Percentiles rank a stretch among this genome's conserved stretches.
These are phyloP conservation scores for Pachysandra terminalis DNA, from an alignment of 164 flowering plant genomes.

Conservation along the genomic window DNA sequence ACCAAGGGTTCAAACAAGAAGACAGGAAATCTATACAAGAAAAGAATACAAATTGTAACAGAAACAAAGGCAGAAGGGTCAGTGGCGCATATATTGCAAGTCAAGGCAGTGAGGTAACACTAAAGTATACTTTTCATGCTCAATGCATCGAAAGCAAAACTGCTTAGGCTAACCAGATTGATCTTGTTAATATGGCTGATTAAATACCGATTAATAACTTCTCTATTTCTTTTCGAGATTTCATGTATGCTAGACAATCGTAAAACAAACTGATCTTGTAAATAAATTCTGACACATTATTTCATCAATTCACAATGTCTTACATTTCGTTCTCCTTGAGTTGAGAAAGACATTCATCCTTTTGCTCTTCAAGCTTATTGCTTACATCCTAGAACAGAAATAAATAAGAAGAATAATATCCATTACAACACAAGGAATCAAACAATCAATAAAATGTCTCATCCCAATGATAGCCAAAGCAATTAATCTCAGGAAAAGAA, in stretches of 20 bases:
- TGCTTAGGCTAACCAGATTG: too few relatives aligned
- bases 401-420: neutral
- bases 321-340: conserved; percentile 97
- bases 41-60: neutral
- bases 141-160: neutral
- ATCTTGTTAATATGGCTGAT: too few relatives aligned
- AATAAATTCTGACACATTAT: neutral
- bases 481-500: neutral
- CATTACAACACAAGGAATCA: neutral
- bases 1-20: too few relatives aligned
- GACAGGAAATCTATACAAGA: neutral
- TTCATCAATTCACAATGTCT: conserved; percentile 22
- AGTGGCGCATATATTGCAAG: neutral
- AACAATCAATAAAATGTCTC: neutral
- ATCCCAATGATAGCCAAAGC: neutral
- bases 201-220: too few relatives aligned
- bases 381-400: conserved; percentile 66
- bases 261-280: too few relatives aligned
- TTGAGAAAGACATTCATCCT: conserved; percentile 75
- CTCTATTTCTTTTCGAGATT: too few relatives aligned
- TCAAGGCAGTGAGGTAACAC: neutral
- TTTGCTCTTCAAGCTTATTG: conserved; percentile 82
- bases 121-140: too few relatives aligned
- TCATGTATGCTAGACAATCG: too few relatives aligned
- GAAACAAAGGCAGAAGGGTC: neutral